Evolutionary conservation across 148 eudicot genomes (phyloP), one percentile per base, ranked within the genome.

Genomic region (Drosera capensis): DNA sequence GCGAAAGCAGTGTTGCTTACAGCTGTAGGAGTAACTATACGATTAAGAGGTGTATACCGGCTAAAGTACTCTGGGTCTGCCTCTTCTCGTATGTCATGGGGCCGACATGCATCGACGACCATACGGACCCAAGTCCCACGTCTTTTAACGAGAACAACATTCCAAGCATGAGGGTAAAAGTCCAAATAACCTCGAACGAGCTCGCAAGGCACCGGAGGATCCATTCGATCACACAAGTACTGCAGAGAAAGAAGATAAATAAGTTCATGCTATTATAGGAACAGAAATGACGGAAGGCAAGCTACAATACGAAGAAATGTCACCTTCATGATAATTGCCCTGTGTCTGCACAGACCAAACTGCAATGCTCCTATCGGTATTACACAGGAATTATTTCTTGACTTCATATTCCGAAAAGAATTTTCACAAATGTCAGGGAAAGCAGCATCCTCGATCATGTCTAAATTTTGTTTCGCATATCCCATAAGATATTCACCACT

Each of bases 141-240:
- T 58, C 65, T 84, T 63, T 55, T 65, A 43, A 73, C 51, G 58
- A 73, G 74, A 38, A 90, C 46, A 20, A 68, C 72, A 71, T 90
- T 90, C 97, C 97, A 90, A 26, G 97, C 97, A 80, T 88, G 96
- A 0, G 96, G 92, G 20, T 53, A 71, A 40, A 83, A 88, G 59
- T 83, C 96, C 45, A 88, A 65, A 55, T 79, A 88, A 34, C 96
- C 97, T 55, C 97, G 76, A 59, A 90, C 67, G 45, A 90, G 85
- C 71, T 90, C 97, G 73, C 97, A 90, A 42, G 93, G 95, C 25
- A 90, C 86, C 51, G 64, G 95, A 49, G 97, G 97, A 22, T 84
- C 80, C 81, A 90, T 67, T 14, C 94, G 68, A 54, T 90, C 97
- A 68, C 97, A 90, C 44, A 90, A 71, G 57, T 90, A 90, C 97